A percentile compares a stretch with the other conserved stretches of the same genome.
phyloP scores from a whole-genome alignment of 768 basidiomycete genomes.

The Suillus fuscotomentosus region DNA sequence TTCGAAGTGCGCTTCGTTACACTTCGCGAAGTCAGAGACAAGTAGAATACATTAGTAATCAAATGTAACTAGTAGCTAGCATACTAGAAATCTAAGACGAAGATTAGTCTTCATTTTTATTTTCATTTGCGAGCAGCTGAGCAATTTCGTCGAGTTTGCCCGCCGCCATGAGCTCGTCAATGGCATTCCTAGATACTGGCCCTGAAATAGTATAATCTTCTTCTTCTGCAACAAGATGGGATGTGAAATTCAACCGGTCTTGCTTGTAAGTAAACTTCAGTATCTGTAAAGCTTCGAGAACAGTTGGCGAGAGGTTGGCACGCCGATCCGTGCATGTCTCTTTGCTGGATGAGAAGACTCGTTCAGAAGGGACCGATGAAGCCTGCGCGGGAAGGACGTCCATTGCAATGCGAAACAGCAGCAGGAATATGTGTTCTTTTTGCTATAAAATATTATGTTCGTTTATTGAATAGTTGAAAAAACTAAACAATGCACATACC shows the following conservation, averaged over 20 bases:
- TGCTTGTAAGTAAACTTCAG: conserved; percentile 1
- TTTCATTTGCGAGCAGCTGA: not conserved
- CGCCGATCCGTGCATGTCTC: too few species aligned
- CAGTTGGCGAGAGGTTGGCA: not conserved
- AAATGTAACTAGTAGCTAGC: not conserved
- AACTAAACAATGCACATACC: not conserved
- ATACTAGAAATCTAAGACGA: not conserved
- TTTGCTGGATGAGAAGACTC: not conserved
- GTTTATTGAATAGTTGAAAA: not conserved
- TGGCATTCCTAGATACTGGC: not conserved
- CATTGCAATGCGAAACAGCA: conserved; percentile 11
- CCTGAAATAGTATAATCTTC: not conserved
- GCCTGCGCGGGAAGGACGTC: conserved; percentile 20
- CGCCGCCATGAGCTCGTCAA: not conserved
- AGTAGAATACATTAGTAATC: too few species aligned
- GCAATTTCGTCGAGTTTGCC: not conserved
- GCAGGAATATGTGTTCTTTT: conserved; percentile 10
- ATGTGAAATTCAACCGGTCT: conserved; percentile 14
- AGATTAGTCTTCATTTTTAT: not conserved
- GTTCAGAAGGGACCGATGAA: conserved; percentile 17
- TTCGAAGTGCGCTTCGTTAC: too few species aligned
- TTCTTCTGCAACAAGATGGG: conserved; percentile 7
- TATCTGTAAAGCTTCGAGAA: conserved; percentile 20
- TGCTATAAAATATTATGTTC: not conserved
- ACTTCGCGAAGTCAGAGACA: too few species aligned